Conservation (phyloP, 225 moss, liverwort and hornwort genomes). For the Polytrichum formosum region DNA sequence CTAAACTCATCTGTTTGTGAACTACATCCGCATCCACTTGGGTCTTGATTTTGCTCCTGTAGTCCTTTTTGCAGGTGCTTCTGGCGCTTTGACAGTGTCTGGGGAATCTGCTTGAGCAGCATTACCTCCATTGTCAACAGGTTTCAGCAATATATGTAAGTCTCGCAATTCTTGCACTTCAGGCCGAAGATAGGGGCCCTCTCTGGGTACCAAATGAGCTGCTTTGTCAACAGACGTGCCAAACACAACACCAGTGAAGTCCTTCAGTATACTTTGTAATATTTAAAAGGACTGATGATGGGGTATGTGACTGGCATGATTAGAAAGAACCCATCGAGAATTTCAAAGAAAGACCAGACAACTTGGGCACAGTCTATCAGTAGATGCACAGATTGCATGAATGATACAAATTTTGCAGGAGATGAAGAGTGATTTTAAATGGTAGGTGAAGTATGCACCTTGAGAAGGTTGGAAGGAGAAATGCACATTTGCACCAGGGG, state of each 20-base stretch:
- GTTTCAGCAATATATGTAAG: constrained; percentile 57
- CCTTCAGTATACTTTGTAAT: background rate
- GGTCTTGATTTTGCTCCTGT: constrained; percentile 52
- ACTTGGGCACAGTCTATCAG: too few species aligned
- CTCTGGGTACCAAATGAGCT: constrained; percentile 30
- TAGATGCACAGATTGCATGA: too few species aligned
- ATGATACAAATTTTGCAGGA: too few species aligned
- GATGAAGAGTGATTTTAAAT: background rate
- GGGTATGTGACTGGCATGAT: too few species aligned
- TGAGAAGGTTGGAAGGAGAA: constrained; percentile 57
- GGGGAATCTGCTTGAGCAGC: constrained; percentile 18
- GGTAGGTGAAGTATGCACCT: constrained; percentile 30
- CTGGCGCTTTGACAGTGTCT: constrained; percentile 40
- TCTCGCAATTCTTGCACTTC: constrained; percentile 85
- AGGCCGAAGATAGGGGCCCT: constrained; percentile 69
- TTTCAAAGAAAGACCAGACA: too few species aligned
- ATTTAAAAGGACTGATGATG: background rate
- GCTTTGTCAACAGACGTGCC: background rate
- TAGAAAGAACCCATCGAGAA: too few species aligned
- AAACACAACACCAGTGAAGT: background rate
- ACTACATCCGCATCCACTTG: constrained; percentile 79
- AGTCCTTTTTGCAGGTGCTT: constrained; percentile 31
- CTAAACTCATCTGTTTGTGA: background rate
- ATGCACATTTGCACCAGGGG: constrained; percentile 83
- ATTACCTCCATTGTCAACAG: constrained; percentile 18